phyloP scores from a whole-genome alignment of 345 rosid species.

The Camelina neglecta region DNA sequence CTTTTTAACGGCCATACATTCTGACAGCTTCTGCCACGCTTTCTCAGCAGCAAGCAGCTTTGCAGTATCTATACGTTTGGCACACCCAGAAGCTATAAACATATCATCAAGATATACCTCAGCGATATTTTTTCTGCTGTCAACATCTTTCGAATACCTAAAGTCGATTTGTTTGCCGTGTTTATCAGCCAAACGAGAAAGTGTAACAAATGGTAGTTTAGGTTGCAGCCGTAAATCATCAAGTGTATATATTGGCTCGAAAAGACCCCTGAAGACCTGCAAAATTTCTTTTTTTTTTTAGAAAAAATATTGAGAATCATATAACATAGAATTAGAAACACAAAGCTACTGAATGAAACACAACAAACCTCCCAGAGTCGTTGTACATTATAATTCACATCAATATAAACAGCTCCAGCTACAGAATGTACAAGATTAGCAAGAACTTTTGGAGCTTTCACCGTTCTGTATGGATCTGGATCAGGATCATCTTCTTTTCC shows the following conservation, averaged over 20 bases:
- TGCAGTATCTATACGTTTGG: constrained; percentile 53
- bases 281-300: not conserved
- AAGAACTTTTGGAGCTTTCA: constrained; percentile 61
- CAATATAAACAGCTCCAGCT: constrained; percentile 69
- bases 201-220: constrained; percentile 49
- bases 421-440: constrained; percentile 63
- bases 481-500: not conserved
- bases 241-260: constrained; percentile 64
- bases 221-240: constrained; percentile 14
- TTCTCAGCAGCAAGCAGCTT: constrained; percentile 58
- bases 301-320: not conserved
- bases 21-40: constrained; percentile 50
- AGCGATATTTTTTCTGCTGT: constrained; percentile 36
- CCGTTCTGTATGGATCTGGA: not conserved
- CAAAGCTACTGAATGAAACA: not conserved
- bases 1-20: constrained; percentile 11
- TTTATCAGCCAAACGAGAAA: constrained; percentile 59
- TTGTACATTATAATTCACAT: constrained; percentile 54
- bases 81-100: constrained; percentile 51
- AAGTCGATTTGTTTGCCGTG: constrained; percentile 45
- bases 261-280: constrained; percentile 56
- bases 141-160: constrained; percentile 41
- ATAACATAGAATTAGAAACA: not conserved
- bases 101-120: constrained; percentile 53
- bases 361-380: constrained; percentile 61